Conservation (phyloP, 345 rosid genomes). For the Turnera subulata region DNA sequence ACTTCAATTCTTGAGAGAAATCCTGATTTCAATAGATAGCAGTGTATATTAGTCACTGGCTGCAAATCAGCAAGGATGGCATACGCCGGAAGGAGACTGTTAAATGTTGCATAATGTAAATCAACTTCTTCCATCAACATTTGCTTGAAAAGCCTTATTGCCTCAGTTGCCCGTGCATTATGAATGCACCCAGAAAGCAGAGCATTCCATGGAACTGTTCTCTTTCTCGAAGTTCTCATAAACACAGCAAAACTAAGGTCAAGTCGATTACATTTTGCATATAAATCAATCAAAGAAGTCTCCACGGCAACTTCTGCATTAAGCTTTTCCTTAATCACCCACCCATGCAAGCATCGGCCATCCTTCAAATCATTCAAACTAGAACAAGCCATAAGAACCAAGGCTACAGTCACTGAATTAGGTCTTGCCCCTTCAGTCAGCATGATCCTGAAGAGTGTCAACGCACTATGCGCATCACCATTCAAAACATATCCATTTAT, state of each 20-base stretch:
- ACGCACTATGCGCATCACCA: constrained; percentile 41
- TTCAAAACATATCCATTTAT: constrained; percentile 47
- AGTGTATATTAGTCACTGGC: constrained; percentile 47
- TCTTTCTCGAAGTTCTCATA: constrained; percentile 40
- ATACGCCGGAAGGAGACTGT: constrained; percentile 62
- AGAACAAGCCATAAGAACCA: constrained; percentile 67
- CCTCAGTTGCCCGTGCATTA: constrained; percentile 41
- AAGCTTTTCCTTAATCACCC: constrained; percentile 56
- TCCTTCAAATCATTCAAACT: constrained; percentile 37
- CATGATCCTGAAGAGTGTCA: constrained; percentile 45
- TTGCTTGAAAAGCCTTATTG: constrained; percentile 43
- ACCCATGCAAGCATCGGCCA: constrained; percentile 71
- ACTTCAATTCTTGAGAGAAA: constrained; percentile 44
- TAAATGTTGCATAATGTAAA: constrained; percentile 47
- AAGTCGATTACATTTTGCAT: constrained; percentile 61
- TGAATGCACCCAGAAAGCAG: constrained; percentile 53
- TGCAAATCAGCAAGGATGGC: constrained; percentile 48
- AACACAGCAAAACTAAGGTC: constrained; percentile 56
- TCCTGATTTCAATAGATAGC: constrained; percentile 46
- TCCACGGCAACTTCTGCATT: constrained; percentile 44
- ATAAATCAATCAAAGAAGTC: constrained; percentile 83
- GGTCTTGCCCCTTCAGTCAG: constrained; percentile 48
- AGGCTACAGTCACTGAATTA: constrained; percentile 55
- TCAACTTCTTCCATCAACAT: constrained; percentile 46
- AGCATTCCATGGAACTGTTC: constrained; percentile 71